Evolutionary conservation across 495 filamentous ascomycete genomes (phyloP).

Genomic region (Trichoderma orchidacearum): DNA sequence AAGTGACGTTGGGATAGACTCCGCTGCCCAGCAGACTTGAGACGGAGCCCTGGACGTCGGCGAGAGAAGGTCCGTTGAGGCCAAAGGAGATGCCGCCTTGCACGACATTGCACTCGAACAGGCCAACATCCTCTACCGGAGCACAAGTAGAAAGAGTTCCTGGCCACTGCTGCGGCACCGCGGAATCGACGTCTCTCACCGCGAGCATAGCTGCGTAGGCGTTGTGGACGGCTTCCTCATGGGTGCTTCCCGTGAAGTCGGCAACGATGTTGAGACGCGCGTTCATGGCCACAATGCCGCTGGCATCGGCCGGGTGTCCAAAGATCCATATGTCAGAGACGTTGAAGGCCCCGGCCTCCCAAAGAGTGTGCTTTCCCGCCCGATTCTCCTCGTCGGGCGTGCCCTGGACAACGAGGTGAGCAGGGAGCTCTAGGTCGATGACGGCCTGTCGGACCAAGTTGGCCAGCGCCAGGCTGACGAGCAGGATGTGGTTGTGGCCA

Average conservation of each 20-base stretch:
- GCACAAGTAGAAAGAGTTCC: constrained; percentile 25
- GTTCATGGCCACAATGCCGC: constrained; percentile 11
- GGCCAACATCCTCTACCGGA: constrained; percentile 18
- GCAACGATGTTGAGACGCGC: constrained; percentile 8
- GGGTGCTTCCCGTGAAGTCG: constrained; percentile 5
- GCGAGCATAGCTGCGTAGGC: constrained; percentile 10
- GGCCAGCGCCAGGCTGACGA: constrained; percentile 27
- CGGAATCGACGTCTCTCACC: constrained; percentile 7
- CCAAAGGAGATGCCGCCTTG: constrained; percentile 5
- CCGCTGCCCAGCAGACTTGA: no score
- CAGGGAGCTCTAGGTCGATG: constrained; percentile 25
- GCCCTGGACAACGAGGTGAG: constrained; percentile 37
- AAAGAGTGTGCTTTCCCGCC: constrained; percentile 38
- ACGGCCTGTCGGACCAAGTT: constrained; percentile 22
- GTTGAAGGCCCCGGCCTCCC: constrained; percentile 39
- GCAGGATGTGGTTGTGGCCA: constrained; percentile 33
- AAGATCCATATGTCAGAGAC: constrained; percentile 40
- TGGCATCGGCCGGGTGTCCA: constrained; percentile 21
- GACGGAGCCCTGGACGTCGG: no score
- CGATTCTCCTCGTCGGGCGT: constrained; percentile 46
- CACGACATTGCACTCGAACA: constrained; percentile 6
- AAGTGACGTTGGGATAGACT: constrained; percentile 7
- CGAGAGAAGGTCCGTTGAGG: no score
- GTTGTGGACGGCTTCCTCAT: constrained; percentile 7
- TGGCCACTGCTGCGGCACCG: constrained; percentile 7